phyloP scores from a whole-genome alignment of 2,329 filamentous ascomycete species.

The Fusarium musae region DNA sequence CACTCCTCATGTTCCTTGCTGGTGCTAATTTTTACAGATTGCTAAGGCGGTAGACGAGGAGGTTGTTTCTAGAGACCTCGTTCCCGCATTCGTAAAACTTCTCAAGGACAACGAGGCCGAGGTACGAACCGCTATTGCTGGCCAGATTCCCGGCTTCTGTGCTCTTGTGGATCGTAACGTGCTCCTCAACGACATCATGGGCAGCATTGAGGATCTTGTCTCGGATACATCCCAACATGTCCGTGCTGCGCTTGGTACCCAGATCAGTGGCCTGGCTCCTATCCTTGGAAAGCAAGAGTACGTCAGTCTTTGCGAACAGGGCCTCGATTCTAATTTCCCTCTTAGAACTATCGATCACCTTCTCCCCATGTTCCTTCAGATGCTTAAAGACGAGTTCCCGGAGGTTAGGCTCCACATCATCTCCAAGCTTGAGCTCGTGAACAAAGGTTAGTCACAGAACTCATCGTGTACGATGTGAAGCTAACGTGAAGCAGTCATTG shows the following conservation, averaged over 20 bases:
- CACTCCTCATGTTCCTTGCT: neutral
- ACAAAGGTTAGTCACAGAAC: conserved; percentile 75
- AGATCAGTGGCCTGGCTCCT: conserved; percentile 95
- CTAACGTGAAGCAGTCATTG: conserved; percentile 76
- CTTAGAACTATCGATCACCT: conserved; percentile 93
- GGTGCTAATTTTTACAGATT: conserved; percentile 67
- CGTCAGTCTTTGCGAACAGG: conserved; percentile 48
- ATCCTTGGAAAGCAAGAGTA: conserved; percentile 98
- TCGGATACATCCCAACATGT: conserved; percentile 97
- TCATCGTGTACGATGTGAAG: neutral
- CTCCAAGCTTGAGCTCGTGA: conserved; percentile 98
- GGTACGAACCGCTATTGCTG: conserved; percentile 94
- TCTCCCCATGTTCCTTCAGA: conserved; percentile 97
- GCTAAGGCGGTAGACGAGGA: conserved; percentile 98
- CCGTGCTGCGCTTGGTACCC: conserved; percentile 91
- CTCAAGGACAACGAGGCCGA: conserved; percentile 98
- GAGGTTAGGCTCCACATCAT: conserved; percentile 99
- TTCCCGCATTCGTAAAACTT: conserved; percentile 96
- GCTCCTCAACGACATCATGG: conserved; percentile 95
- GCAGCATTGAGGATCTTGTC: conserved; percentile 93
- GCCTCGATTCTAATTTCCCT: neutral
- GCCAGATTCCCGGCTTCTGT: conserved; percentile 98
- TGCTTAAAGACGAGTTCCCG: conserved; percentile 99
- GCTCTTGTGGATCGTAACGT: conserved; percentile 85
- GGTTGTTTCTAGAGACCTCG: conserved; percentile 91